phyloP scores from a whole-genome alignment of 2,329 filamentous ascomycete species.

The Paraconiothyrium sp. region DNA sequence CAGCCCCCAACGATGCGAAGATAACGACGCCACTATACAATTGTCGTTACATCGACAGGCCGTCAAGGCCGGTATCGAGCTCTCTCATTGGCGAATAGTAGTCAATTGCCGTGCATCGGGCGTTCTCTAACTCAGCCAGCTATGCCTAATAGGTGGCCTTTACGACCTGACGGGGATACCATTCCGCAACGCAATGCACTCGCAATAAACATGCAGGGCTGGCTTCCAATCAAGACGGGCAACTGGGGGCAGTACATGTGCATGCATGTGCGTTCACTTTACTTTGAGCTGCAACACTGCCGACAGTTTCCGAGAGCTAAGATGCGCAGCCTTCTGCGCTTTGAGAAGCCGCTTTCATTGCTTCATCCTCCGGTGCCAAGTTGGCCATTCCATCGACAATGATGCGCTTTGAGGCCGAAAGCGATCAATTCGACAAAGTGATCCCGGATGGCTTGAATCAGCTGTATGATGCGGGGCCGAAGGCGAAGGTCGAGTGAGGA shows the following conservation, averaged over 20 bases:
- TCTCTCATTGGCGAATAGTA: not conserved
- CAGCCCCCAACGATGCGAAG: not conserved
- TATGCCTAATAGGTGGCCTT: not conserved
- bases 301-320: not conserved
- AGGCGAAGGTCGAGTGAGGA: slow-evolving; percentile 4
- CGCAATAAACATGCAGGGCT: slow-evolving; percentile 1
- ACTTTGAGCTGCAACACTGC: not conserved
- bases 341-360: not conserved
- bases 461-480: not conserved
- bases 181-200: not conserved
- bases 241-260: not conserved
- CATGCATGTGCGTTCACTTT: not conserved
- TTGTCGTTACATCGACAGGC: not conserved
- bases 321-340: not conserved
- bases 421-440: slow-evolving; percentile 3
- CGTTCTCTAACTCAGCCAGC: not conserved
- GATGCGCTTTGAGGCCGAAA: slow-evolving; percentile 1
- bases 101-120: not conserved
- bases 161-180: not conserved
- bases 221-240: not conserved
- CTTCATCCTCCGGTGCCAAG: not conserved
- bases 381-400: not conserved
- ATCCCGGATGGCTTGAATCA: slow-evolving; percentile 5
- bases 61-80: not conserved
- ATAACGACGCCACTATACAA: not conserved